Conservation (phyloP, 2,329 filamentous ascomycete species). For the Arthrobotrys pseudoclavata region DNA sequence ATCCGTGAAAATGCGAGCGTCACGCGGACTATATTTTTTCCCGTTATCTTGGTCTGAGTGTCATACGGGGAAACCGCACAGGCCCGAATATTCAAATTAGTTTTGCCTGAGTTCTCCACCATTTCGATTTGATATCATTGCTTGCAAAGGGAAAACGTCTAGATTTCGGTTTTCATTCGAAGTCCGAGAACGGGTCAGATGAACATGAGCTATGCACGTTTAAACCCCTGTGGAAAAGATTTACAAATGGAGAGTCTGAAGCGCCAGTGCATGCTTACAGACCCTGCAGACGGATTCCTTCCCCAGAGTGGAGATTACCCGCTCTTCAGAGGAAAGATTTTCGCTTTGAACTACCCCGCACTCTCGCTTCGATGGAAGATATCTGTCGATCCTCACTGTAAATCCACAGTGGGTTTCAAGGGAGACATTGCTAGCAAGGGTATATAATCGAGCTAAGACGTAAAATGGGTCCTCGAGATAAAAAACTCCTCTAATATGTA, state of each 20-base stretch:
- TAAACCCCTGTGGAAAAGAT: slow-evolving; percentile 3
- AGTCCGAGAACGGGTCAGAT: slow-evolving; percentile 10
- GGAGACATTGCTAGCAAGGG: slow-evolving; percentile 5
- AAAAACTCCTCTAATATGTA: neutral
- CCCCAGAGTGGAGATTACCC: slow-evolving; percentile 14
- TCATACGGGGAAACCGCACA: neutral
- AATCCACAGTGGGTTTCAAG: slow-evolving; percentile 1
- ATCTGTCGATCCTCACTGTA: slow-evolving; percentile 29
- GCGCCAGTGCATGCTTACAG: neutral
- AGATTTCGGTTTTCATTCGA: neutral
- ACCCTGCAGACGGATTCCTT: slow-evolving; percentile 17
- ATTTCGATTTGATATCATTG: neutral
- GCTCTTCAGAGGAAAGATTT: slow-evolving; percentile 14
- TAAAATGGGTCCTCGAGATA: neutral
- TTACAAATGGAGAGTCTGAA: neutral
- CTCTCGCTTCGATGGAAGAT: slow-evolving; percentile 56
- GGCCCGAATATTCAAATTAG: neutral
- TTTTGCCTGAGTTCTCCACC: slow-evolving; percentile 28
- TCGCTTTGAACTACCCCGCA: slow-evolving; percentile 44
- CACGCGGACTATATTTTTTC: slow-evolving; percentile 51
- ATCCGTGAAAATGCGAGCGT: neutral
- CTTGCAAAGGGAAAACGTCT: neutral
- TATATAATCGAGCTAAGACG: neutral
- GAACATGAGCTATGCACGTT: slow-evolving; percentile 1
- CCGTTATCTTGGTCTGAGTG: neutral